phyloP scores from a whole-genome alignment of 306 rosid species.

The Abrus pulchellus region DNA sequence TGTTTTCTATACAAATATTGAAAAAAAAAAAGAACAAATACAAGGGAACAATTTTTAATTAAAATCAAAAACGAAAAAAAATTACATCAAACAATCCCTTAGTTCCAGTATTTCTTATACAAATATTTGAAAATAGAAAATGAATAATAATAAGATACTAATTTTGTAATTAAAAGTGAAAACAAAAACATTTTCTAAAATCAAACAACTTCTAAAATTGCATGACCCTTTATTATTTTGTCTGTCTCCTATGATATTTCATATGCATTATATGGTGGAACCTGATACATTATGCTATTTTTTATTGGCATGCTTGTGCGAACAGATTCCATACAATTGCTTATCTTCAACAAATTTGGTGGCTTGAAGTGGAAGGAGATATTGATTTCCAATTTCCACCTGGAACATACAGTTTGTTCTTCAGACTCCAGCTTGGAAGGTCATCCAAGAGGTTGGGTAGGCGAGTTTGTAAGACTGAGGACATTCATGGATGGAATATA shows the following conservation, averaged over 20 bases:
- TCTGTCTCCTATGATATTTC: neutral
- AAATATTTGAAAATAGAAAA: too few relatives aligned
- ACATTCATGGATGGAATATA: constrained; percentile 85
- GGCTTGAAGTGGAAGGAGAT: constrained; percentile 90
- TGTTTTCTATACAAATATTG: too few relatives aligned
- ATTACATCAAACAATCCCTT: too few relatives aligned
- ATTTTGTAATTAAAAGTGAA: too few relatives aligned
- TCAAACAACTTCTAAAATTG: too few relatives aligned
- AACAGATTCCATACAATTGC: constrained; percentile 83
- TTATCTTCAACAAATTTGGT: constrained; percentile 96
- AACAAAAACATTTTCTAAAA: too few relatives aligned
- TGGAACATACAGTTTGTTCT: constrained; percentile 71
- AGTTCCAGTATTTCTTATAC: too few relatives aligned
- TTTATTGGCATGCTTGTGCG: neutral
- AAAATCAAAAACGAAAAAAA: too few relatives aligned
- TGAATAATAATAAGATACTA: too few relatives aligned
- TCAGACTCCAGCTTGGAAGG: constrained; percentile 81
- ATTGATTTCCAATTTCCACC: constrained; percentile 81
- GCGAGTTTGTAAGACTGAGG: constrained; percentile 68
- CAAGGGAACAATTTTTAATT: too few relatives aligned
- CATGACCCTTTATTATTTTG: too few relatives aligned
- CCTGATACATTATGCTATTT: neutral
- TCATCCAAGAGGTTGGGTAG: constrained; percentile 79
- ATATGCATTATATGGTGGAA: neutral
- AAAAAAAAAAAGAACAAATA: too few relatives aligned